Evolutionary conservation across 257 asterid species (phyloP).

Genomic region (Echites panduratus): DNA sequence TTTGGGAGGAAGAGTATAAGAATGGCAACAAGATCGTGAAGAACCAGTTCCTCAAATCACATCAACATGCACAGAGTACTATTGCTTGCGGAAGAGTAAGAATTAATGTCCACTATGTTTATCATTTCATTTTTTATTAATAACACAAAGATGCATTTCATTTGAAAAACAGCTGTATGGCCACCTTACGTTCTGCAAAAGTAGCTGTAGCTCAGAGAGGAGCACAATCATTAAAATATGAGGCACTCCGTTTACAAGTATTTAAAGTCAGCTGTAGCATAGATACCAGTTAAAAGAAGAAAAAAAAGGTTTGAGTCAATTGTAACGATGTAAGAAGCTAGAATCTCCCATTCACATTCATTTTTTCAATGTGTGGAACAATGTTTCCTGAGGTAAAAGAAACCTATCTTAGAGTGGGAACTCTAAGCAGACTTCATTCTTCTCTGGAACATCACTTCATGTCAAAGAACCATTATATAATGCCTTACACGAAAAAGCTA

Average conservation of each 20-base stretch:
- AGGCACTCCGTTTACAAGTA: background rate
- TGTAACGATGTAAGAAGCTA: background rate
- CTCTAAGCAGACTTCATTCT: background rate
- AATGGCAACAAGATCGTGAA: background rate
- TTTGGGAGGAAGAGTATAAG: background rate
- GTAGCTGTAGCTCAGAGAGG: background rate
- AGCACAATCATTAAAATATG: background rate
- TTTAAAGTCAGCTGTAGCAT: background rate
- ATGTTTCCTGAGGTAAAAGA: background rate
- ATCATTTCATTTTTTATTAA: background rate
- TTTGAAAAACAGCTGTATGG: background rate
- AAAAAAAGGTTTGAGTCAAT: background rate
- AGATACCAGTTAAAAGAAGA: no score
- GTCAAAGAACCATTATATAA: background rate
- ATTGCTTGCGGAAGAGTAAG: background rate
- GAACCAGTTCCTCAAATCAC: background rate
- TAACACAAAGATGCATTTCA: background rate
- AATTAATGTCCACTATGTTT: background rate
- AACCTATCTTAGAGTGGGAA: background rate
- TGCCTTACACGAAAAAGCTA: background rate
- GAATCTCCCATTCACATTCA: background rate
- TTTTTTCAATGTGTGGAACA: background rate
- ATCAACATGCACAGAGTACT: background rate
- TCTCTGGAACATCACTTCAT: background rate
- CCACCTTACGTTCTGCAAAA: background rate